Base-by-base conservation (phyloP, 1,284 basidiomycete species). In the Puccinia polysora region DNA sequence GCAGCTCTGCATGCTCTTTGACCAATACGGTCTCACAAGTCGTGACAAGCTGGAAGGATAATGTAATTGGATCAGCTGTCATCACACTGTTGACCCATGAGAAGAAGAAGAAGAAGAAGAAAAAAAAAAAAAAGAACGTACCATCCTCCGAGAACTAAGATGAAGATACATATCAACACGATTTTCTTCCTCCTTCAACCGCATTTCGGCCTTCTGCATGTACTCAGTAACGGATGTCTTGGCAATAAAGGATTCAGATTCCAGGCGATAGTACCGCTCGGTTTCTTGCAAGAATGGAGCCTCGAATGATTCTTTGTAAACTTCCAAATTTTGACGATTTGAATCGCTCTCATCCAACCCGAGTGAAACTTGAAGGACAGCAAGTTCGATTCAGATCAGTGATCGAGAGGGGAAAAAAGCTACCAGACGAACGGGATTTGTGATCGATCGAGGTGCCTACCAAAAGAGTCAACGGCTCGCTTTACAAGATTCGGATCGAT, bases 211-310 rank as follows among this genome's bases (percentile, higher is more conserved):
- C 82, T 93, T 95, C 84, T 89, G 93, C 81, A 99, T 85, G 81
- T 98, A 99, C 80, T 98, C 96, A 28, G 92, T 90, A 40, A 97
- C 90, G 56, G 86, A 89, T 81, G 94, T 95, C 78, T 89, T 87
- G 1, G 88, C 87, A 32, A 97, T 86, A 83, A 95, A 98, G 1
- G 88, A 85, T 75, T 91, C 87, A 1, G 91, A 95, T 81, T 98
- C 95, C 74, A 88, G 84, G 75, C 86, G 87, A 84, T 99, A 98
- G 83, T 93, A 97, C 63, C 86, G 84, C 80, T 93, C 89, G 0
- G 95, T 97, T 2, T 89, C 88, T 2, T 84, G 83, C 72, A 99
- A 85, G 85, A 98, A 98, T 3, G 90, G 88, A 0, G 81, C 82
- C 81, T 98, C 93, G 81, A 98, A 92, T 78, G 91, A 88, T 71